Percentiles rank a stretch among this genome's conserved stretches.
Evolutionary conservation across 768 basidiomycete genomes (phyloP).

Genomic region (Dioszegia crocea): DNA sequence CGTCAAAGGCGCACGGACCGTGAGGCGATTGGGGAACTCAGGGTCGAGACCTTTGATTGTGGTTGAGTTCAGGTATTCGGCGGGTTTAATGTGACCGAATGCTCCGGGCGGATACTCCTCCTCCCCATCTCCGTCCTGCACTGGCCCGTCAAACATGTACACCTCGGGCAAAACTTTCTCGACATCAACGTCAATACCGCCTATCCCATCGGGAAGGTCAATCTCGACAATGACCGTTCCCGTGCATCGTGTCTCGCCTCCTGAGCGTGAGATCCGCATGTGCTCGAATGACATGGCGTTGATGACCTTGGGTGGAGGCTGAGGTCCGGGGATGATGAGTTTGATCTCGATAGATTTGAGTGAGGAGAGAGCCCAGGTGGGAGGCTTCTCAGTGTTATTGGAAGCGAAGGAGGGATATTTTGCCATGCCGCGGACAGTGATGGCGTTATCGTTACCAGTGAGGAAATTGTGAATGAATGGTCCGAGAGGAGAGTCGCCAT

Average conservation of each 20-base stretch:
- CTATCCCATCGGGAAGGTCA: constrained; percentile 64
- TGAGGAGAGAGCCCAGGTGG: constrained; percentile 34
- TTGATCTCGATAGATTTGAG: constrained; percentile 26
- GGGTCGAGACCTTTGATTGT: constrained; percentile 20
- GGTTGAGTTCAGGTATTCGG: constrained; percentile 55
- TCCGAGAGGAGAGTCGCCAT: constrained; percentile 29
- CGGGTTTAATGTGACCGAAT: constrained; percentile 56
- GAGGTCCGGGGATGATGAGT: constrained; percentile 43
- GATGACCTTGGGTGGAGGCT: constrained; percentile 41
- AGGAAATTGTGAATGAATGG: constrained; percentile 43
- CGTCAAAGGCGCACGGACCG: constrained; percentile 39
- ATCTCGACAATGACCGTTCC: constrained; percentile 44
- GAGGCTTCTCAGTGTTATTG: constrained; percentile 16
- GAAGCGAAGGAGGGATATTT: constrained; percentile 22
- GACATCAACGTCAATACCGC: constrained; percentile 59
- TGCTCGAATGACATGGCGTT: constrained; percentile 43
- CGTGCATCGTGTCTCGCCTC: constrained; percentile 41
- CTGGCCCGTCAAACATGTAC: constrained; percentile 43
- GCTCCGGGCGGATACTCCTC: constrained; percentile 44
- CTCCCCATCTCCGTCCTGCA: constrained; percentile 52
- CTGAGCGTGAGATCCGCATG: constrained; percentile 42
- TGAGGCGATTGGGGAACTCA: constrained; percentile 19
- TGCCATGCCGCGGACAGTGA: constrained; percentile 35
- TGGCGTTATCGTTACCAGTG: constrained; percentile 40
- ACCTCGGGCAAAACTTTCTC: constrained; percentile 53